Evolutionary conservation across 2,329 filamentous ascomycete genomes (phyloP).

Genomic region (Neurospora crassa): DNA sequence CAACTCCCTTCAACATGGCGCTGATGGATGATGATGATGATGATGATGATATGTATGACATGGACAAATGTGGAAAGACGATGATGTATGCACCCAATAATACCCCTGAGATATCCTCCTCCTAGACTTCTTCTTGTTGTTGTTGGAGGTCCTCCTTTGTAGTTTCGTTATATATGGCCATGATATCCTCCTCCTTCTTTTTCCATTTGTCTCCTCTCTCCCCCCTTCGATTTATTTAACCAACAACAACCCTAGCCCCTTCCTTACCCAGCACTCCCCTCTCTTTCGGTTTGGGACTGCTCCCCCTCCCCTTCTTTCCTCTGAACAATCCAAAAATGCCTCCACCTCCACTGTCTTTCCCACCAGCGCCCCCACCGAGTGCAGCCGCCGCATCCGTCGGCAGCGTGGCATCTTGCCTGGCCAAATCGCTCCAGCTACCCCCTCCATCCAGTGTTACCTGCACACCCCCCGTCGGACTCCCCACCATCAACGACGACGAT

Average conservation of each 20-base stretch:
- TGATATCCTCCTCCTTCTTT: not conserved
- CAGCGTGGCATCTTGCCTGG: slow-evolving; percentile 70
- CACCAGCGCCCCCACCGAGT: slow-evolving; percentile 27
- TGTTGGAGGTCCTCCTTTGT: not conserved
- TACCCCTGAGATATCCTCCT: not conserved
- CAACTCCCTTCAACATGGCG: not conserved
- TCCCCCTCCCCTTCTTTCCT: slow-evolving; percentile 79
- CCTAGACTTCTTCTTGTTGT: not conserved
- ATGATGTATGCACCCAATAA: not conserved
- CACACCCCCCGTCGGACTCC: slow-evolving; percentile 72
- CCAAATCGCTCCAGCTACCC: slow-evolving; percentile 85
- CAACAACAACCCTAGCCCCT: slow-evolving; percentile 75
- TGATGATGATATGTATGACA: not conserved
- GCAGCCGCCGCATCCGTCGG: slow-evolving; percentile 53
- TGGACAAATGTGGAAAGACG: not conserved
- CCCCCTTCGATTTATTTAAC: slow-evolving; percentile 29
- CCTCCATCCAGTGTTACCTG: slow-evolving; percentile 85
- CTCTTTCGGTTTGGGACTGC: slow-evolving; percentile 91
- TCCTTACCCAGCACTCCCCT: slow-evolving; percentile 91
- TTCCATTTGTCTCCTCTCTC: not conserved
- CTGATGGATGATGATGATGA: not conserved
- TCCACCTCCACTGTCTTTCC: slow-evolving; percentile 52
- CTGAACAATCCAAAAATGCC: slow-evolving; percentile 76
- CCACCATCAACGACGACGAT: slow-evolving; percentile 55
- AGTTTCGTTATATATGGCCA: not conserved